These are phyloP conservation scores for Linnemannia elongata DNA, from an alignment of 192 early-diverging fungal genomes.

Conservation along the genomic window DNA sequence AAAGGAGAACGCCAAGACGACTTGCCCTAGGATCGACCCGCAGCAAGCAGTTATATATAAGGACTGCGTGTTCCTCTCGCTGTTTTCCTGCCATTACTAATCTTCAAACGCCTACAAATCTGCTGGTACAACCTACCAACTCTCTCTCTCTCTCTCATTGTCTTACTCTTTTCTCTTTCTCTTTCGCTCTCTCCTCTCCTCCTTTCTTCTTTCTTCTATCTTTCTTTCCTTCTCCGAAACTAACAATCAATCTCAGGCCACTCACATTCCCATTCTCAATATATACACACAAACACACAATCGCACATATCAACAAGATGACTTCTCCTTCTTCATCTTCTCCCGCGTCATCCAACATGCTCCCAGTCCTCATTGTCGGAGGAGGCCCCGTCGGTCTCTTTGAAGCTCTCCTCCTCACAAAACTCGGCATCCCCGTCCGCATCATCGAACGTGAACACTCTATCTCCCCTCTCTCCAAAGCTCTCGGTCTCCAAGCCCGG, in stretches of 20 bases:
- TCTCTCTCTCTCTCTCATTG: neutral
- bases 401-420: constrained; percentile 35
- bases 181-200: neutral
- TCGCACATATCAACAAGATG: neutral
- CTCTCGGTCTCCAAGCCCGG: constrained; percentile 35
- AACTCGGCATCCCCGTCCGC: constrained; percentile 31
- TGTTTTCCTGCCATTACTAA: too few relatives aligned
- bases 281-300: neutral
- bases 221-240: too few relatives aligned
- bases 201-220: too few relatives aligned
- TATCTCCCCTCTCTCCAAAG: constrained; percentile 21
- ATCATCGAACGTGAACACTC: constrained; percentile 43
- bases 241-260: too few relatives aligned
- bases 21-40: neutral
- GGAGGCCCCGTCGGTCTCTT: constrained; percentile 52
- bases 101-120: neutral
- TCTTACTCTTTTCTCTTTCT: neutral
- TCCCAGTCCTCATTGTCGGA: constrained; percentile 49
- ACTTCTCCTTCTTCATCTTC: neutral
- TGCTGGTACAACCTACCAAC: neutral
- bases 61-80: neutral
- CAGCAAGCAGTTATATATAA: neutral
- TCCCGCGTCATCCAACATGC: neutral
- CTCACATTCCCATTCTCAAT: too few relatives aligned
- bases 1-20: constrained; percentile 6